phyloP scores from a whole-genome alignment of 2,329 filamentous ascomycete species.

The Penicillium sp. region DNA sequence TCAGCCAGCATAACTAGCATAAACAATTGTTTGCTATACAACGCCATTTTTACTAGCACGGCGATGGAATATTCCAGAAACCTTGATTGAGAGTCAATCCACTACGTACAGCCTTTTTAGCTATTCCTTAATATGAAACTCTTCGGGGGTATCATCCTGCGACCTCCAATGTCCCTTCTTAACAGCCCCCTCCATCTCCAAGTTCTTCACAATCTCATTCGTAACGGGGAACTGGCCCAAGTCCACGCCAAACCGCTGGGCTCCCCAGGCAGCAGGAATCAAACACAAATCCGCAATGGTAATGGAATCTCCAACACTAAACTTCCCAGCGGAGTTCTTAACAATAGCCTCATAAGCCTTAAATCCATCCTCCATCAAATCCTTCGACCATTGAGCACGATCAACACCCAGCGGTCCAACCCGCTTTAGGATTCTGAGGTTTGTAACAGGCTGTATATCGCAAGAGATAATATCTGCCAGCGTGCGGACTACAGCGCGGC shows the following conservation, averaged over 20 bases:
- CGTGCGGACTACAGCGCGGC: conserved; percentile 54
- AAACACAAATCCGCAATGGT: conserved; percentile 61
- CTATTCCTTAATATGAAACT: conserved; percentile 36
- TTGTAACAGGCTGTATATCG: conserved; percentile 63
- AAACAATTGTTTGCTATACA: neutral
- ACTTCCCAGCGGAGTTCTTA: conserved; percentile 45
- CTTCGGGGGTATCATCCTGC: conserved; percentile 56
- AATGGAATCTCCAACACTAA: conserved; percentile 57
- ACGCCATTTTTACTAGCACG: neutral
- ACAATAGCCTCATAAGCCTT: conserved; percentile 55
- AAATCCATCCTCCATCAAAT: conserved; percentile 56
- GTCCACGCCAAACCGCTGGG: conserved; percentile 56
- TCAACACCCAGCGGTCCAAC: conserved; percentile 49
- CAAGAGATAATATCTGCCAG: conserved; percentile 56
- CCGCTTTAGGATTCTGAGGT: conserved; percentile 54
- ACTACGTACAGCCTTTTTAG: neutral
- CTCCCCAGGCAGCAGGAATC: conserved; percentile 59
- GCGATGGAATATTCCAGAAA: neutral
- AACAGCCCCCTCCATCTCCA: conserved; percentile 54
- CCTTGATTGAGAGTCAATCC: too few relatives aligned
- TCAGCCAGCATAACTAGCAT: neutral
- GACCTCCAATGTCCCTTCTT: conserved; percentile 54
- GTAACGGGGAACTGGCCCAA: conserved; percentile 52
- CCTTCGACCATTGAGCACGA: conserved; percentile 52
- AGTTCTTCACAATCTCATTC: conserved; percentile 45